These are phyloP conservation scores for Ophiostoma montium DNA, from an alignment of 2,329 filamentous ascomycete species.

Conservation along the genomic window DNA sequence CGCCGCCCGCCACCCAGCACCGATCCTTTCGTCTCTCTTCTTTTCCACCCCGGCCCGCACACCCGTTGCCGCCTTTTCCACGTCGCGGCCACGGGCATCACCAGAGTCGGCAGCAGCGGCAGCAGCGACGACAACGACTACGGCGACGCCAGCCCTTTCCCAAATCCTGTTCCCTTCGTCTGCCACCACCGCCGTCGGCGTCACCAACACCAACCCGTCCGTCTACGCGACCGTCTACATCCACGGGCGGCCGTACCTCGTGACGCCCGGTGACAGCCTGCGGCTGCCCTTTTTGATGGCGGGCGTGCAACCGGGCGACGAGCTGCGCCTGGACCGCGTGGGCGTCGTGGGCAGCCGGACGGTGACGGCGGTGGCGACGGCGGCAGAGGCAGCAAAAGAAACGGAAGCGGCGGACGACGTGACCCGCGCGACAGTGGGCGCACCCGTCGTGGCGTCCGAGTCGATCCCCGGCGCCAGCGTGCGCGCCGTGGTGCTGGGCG, in stretches of 20 bases:
- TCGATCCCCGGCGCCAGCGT: constrained; percentile 10
- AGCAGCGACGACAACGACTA: neutral
- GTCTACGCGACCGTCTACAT: constrained; percentile 64
- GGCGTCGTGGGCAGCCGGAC: constrained; percentile 61
- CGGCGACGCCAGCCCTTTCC: neutral
- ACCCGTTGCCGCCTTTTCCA: constrained; percentile 1
- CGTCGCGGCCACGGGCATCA: neutral
- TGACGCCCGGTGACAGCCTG: constrained; percentile 60
- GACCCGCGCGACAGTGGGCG: neutral
- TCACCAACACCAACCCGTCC: constrained; percentile 7
- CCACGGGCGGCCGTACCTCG: constrained; percentile 65
- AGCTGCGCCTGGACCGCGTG: constrained; percentile 77
- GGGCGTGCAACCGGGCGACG: constrained; percentile 63
- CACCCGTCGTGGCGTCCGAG: neutral
- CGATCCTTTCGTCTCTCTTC: neutral
- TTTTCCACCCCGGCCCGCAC: neutral
- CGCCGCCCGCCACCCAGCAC: neutral
- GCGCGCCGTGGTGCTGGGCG: constrained; percentile 61
- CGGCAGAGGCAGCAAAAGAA: neutral
- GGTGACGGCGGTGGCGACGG: constrained; percentile 9
- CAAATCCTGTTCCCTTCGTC: constrained; percentile 4
- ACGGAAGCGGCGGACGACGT: neutral
- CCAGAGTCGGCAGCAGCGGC: neutral
- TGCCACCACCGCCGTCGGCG: neutral
- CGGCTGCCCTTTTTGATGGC: constrained; percentile 71